Evolutionary conservation across 805 yeast genomes (phyloP).

Genomic region (Candida incommunis): DNA sequence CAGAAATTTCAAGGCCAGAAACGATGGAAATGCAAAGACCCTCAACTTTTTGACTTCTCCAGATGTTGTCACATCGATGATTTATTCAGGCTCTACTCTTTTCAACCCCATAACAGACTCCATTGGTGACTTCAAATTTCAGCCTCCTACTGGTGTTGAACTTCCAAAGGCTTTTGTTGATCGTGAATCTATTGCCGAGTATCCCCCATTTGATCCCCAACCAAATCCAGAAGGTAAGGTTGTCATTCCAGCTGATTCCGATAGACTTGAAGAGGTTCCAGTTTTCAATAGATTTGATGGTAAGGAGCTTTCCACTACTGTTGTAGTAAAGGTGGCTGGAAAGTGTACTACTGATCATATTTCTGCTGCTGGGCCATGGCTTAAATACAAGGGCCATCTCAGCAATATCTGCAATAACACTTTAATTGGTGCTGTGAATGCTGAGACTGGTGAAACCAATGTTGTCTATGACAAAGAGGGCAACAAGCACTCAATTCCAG

Average conservation of each 20-base stretch:
- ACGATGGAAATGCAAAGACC: constrained; percentile 95
- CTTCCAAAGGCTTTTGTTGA: constrained; percentile 58
- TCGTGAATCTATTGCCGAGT: constrained; percentile 55
- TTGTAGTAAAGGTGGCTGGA: constrained; percentile 85
- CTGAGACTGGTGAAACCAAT: constrained; percentile 94
- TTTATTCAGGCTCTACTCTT: constrained; percentile 82
- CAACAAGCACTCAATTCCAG: constrained; percentile 71
- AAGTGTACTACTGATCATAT: constrained; percentile 98
- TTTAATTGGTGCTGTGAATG: constrained; percentile 90
- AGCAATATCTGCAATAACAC: constrained; percentile 94
- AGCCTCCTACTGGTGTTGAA: constrained; percentile 75
- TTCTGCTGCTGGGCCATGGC: constrained; percentile 98
- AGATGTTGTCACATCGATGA: constrained; percentile 93
- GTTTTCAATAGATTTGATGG: constrained; percentile 86
- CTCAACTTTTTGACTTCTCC: constrained; percentile 98
- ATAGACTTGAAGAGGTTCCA: constrained; percentile 78
- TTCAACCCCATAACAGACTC: constrained; percentile 86
- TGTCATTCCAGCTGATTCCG: constrained; percentile 74
- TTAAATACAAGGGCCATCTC: constrained; percentile 94
- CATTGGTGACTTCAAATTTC: constrained; percentile 68
- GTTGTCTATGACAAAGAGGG: constrained; percentile 80
- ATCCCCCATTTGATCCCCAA: constrained; percentile 56
- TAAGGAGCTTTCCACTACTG: constrained; percentile 60
- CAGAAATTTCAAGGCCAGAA: constrained; percentile 95
- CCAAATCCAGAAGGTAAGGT: constrained; percentile 47